Conservation (phyloP, 2,329 filamentous ascomycete species). For the Penicillium palitans region DNA sequence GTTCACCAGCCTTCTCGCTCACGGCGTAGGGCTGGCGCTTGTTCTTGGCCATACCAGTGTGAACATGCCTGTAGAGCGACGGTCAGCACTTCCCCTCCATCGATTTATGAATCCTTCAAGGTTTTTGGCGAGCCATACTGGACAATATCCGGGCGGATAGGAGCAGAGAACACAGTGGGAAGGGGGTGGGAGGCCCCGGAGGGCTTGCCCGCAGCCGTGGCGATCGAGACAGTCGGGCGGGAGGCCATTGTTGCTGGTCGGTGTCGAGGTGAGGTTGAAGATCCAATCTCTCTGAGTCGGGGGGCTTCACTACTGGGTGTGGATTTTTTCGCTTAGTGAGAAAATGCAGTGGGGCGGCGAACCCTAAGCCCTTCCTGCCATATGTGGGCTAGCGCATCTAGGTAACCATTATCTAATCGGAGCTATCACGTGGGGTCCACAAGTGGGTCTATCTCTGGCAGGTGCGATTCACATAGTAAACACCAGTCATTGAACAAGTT, state of each 20-base stretch:
- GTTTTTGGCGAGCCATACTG: slow-evolving; percentile 60
- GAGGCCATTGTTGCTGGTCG: slow-evolving; percentile 73
- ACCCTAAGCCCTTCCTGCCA: slow-evolving; percentile 41
- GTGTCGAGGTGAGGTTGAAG: slow-evolving; percentile 43
- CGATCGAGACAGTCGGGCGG: slow-evolving; percentile 95
- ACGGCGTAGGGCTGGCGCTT: slow-evolving; percentile 99
- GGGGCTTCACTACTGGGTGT: slow-evolving; percentile 28
- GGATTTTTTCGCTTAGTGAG: slow-evolving; percentile 49
- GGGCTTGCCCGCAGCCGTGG: slow-evolving; percentile 92
- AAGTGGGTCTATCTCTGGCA: neutral
- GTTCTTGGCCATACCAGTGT: slow-evolving; percentile 99
- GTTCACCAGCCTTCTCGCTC: slow-evolving; percentile 99
- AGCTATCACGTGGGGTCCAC: neutral
- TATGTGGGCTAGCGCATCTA: slow-evolving; percentile 6
- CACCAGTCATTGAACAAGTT: neutral
- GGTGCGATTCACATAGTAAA: neutral
- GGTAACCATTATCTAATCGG: slow-evolving; percentile 3
- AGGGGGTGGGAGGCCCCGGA: slow-evolving; percentile 87
- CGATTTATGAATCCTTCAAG: slow-evolving; percentile 13
- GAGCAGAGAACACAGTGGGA: slow-evolving; percentile 93
- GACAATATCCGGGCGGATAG: slow-evolving; percentile 98
- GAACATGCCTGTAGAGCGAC: slow-evolving; percentile 61
- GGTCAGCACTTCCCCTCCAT: slow-evolving; percentile 36
- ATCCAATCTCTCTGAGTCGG: slow-evolving; percentile 34
- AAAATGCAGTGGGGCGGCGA: slow-evolving; percentile 25